phyloP scores from a whole-genome alignment of 83 land plant species.

The Picea engelmannii region DNA sequence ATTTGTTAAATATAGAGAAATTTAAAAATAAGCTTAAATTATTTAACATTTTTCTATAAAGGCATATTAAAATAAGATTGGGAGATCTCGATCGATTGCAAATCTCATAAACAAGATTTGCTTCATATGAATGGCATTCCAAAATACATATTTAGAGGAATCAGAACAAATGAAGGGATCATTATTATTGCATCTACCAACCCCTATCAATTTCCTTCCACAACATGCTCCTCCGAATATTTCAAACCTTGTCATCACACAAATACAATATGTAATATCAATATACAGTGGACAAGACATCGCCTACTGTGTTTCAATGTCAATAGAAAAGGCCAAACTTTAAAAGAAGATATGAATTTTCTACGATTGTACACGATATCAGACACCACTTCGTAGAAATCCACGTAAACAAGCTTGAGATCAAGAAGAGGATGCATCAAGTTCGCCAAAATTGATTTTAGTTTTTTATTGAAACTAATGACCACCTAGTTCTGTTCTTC shows the following conservation, averaged over 20 bases:
- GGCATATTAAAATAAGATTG: no score
- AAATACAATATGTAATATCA: not conserved
- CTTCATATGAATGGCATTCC: constrained; percentile 68
- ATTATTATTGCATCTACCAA: not conserved
- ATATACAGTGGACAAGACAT: no score
- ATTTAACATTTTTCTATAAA: no score
- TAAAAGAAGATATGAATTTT: not conserved
- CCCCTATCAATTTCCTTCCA: not conserved
- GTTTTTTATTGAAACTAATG: not conserved
- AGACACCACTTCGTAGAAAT: no score
- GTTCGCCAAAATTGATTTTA: no score
- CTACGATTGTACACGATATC: not conserved
- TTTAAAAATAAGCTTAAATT: no score
- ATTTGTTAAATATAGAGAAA: no score
- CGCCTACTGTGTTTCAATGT: no score
- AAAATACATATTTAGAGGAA: constrained; percentile 42
- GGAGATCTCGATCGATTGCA: not conserved
- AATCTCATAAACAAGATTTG: constrained; percentile 41
- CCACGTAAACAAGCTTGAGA: no score
- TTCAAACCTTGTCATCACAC: not conserved
- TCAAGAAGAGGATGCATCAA: not conserved
- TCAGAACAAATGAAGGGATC: constrained; percentile 25
- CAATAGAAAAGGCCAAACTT: not conserved
- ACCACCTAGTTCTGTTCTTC: not conserved
- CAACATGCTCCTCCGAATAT: not conserved